Percentiles rank a stretch among this genome's conserved stretches.
Evolutionary conservation across 1,139 yeast species (phyloP).

Genomic region (Hansenula lynferdii): DNA sequence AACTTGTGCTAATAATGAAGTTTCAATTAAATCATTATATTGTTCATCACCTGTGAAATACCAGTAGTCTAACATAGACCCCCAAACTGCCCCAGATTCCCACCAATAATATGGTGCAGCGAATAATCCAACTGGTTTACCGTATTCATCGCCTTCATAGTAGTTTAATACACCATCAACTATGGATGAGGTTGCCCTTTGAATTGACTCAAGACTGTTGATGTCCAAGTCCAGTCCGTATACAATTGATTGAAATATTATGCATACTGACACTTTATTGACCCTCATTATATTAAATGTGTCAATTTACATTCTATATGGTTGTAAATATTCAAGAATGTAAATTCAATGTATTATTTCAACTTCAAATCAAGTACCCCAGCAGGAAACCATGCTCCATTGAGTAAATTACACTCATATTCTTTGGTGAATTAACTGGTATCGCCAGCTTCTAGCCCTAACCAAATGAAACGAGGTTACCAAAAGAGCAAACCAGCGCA

Average conservation of each 20-base stretch:
- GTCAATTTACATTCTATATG: too few species aligned
- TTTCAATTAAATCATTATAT: slow-evolving; percentile 49
- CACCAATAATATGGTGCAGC: slow-evolving; percentile 90
- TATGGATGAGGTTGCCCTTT: slow-evolving; percentile 44
- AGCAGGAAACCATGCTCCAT: too few species aligned
- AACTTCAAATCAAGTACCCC: too few species aligned
- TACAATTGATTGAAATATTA: background rate
- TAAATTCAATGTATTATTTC: too few species aligned
- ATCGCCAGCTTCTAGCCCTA: too few species aligned
- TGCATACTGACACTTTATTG: background rate
- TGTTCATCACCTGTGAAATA: slow-evolving; percentile 65
- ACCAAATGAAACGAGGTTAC: too few species aligned
- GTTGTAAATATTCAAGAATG: too few species aligned
- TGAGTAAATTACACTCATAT: too few species aligned
- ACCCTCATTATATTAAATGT: too few species aligned
- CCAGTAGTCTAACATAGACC: slow-evolving; percentile 73
- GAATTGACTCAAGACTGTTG: slow-evolving; percentile 31
- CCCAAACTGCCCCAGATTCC: slow-evolving; percentile 98
- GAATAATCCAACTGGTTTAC: slow-evolving; percentile 83
- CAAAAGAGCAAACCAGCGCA: too few species aligned
- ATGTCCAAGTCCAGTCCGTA: slow-evolving; percentile 29
- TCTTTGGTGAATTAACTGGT: too few species aligned
- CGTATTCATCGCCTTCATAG: slow-evolving; percentile 62
- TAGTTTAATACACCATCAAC: slow-evolving; percentile 75
- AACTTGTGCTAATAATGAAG: slow-evolving; percentile 65